Percentiles rank a stretch among this genome's conserved stretches.
phyloP scores from a whole-genome alignment of 169 alveolate genomes.

The Cryptosporidium canis region DNA sequence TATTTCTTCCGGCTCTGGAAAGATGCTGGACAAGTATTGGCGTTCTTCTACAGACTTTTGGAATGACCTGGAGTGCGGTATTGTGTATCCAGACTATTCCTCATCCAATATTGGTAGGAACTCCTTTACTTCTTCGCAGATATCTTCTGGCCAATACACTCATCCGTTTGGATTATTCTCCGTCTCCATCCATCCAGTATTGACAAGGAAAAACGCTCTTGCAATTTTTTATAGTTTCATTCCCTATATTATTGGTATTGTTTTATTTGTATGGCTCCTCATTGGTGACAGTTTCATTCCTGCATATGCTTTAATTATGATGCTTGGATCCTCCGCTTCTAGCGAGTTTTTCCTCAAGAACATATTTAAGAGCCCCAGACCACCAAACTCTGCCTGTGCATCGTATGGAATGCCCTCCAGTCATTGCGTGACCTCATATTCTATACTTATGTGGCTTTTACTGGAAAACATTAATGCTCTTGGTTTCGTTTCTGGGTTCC shows the following conservation, averaged over 20 bases:
- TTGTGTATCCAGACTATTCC: conserved; percentile 59
- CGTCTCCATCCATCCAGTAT: conserved; percentile 69
- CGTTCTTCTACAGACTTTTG: conserved; percentile 53
- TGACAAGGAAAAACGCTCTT: conserved; percentile 57
- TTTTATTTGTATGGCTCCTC: conserved; percentile 43
- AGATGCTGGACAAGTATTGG: conserved; percentile 36
- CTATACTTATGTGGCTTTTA: conserved; percentile 71
- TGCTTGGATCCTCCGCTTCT: conserved; percentile 53
- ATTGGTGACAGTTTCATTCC: conserved; percentile 61
- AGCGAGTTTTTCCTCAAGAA: conserved; percentile 74
- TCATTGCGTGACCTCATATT: conserved; percentile 74
- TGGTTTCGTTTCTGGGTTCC: conserved; percentile 59
- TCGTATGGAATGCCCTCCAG: conserved; percentile 79
- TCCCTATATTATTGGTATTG: conserved; percentile 67
- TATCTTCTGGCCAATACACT: conserved; percentile 21
- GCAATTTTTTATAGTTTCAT: conserved; percentile 70
- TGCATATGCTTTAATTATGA: conserved; percentile 69
- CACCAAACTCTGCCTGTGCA: conserved; percentile 75
- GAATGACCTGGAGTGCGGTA: conserved; percentile 68
- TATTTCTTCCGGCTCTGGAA: not conserved
- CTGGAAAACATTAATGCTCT: conserved; percentile 74
- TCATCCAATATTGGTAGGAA: conserved; percentile 21
- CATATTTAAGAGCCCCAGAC: conserved; percentile 73
- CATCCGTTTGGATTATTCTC: conserved; percentile 65
- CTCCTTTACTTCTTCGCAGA: conserved; percentile 15